Evolutionary conservation across 495 filamentous ascomycete genomes (phyloP).

Genomic region (Elasticomyces elasticus): DNA sequence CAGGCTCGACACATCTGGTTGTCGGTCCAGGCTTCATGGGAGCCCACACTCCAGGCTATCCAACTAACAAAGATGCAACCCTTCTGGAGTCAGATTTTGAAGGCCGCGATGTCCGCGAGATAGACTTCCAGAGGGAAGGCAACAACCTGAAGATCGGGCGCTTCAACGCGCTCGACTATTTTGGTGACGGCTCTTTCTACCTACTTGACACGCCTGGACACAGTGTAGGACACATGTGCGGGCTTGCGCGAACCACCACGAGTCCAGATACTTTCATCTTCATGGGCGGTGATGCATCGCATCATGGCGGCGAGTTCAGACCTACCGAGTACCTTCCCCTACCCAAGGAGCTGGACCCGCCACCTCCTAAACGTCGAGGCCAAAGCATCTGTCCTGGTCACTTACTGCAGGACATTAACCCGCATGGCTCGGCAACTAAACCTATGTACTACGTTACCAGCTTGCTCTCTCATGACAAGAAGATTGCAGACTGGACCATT

Average conservation of each 20-base stretch:
- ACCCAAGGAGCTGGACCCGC: constrained; percentile 36
- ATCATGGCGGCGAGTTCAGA: constrained; percentile 45
- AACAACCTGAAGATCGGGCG: constrained; percentile 26
- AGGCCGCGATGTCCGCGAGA: constrained; percentile 26
- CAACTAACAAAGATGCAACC: constrained; percentile 32
- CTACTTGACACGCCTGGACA: constrained; percentile 50
- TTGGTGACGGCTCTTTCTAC: constrained; percentile 51
- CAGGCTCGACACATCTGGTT: constrained; percentile 36
- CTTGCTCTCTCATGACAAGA: constrained; percentile 17
- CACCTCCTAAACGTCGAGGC: constrained; percentile 5
- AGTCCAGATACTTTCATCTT: constrained; percentile 42
- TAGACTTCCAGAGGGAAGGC: constrained; percentile 22
- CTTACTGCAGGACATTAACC: constrained; percentile 33
- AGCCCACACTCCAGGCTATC: constrained; percentile 42
- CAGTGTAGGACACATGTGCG: constrained; percentile 47
- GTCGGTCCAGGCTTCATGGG: constrained; percentile 49
- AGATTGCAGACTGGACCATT: constrained; percentile 21
- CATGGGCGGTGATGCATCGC: constrained; percentile 48
- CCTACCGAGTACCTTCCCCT: constrained; percentile 42
- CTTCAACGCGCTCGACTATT: constrained; percentile 35
- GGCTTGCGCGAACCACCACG: constrained; percentile 42
- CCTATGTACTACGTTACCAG: constrained; percentile 34
- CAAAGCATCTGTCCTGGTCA: constrained; percentile 32
- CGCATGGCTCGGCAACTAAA: constrained; percentile 9
- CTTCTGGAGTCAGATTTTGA: constrained; percentile 26